phyloP scores from a whole-genome alignment of 2,329 filamentous ascomycete species.

The Byssoonygena ceratinophila region DNA sequence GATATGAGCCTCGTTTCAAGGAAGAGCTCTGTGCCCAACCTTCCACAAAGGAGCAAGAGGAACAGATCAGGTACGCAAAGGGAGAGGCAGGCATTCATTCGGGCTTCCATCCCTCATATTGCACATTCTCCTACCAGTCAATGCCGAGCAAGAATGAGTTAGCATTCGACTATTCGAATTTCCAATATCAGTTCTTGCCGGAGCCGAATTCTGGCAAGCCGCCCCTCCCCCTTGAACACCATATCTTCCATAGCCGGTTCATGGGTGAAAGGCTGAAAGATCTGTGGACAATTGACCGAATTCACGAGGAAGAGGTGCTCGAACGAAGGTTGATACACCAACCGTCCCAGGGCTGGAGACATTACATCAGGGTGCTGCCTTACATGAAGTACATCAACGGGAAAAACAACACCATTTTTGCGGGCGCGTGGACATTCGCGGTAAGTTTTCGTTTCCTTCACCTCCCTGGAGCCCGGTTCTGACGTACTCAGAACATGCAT shows the following conservation, averaged over 20 bases:
- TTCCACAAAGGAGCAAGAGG: constrained; percentile 34
- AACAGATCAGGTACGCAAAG: constrained; percentile 40
- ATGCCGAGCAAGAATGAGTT: constrained; percentile 48
- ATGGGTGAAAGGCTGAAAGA: constrained; percentile 47
- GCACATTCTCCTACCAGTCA: constrained; percentile 46
- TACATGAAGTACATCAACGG: constrained; percentile 64
- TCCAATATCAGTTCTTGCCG: constrained; percentile 58
- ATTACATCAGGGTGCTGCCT: constrained; percentile 54
- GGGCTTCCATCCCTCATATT: constrained; percentile 50
- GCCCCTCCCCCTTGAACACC: constrained; percentile 41
- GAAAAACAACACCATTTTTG: constrained; percentile 51
- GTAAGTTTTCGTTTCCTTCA: constrained; percentile 32
- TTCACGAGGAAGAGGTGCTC: constrained; percentile 48
- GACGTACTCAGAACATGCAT: constrained; percentile 39
- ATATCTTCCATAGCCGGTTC: constrained; percentile 60
- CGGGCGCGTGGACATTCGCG: constrained; percentile 58
- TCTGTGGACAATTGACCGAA: constrained; percentile 48
- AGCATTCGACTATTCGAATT: constrained; percentile 66
- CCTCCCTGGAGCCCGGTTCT: neutral
- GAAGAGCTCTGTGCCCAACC: constrained; percentile 41
- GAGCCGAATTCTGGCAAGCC: constrained; percentile 6
- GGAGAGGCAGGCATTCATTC: constrained; percentile 31
- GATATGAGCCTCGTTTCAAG: constrained; percentile 48
- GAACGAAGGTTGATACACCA: constrained; percentile 54
- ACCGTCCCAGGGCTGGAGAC: constrained; percentile 50